Conservation (phyloP, 495 filamentous ascomycete species). For the Podospora bellae-mahoneyi region DNA sequence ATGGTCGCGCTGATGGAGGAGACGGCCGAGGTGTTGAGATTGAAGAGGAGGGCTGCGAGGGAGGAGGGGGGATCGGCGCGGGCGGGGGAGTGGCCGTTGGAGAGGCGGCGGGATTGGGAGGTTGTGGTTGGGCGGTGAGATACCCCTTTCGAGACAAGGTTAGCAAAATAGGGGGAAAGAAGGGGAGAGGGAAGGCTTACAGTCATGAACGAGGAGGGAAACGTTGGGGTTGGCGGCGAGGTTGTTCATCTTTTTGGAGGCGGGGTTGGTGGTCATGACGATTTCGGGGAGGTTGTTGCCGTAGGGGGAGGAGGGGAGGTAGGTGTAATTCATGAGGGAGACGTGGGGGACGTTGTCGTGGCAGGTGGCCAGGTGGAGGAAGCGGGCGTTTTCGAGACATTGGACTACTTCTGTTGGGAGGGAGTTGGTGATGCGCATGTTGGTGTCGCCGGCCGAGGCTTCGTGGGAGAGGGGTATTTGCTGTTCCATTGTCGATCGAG, state of each 20-base stretch:
- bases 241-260: slow-evolving; percentile 85
- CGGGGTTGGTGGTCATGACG: slow-evolving; percentile 89
- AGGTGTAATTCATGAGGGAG: slow-evolving; percentile 98
- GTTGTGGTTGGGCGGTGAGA: slow-evolving; percentile 86
- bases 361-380: slow-evolving; percentile 94
- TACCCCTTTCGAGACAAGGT: slow-evolving; percentile 46
- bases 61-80: slow-evolving; percentile 62
- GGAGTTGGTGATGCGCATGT: slow-evolving; percentile 62
- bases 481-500: slow-evolving; percentile 37
- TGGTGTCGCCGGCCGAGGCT: slow-evolving; percentile 66
- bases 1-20: slow-evolving; percentile 92
- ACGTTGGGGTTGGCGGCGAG: slow-evolving; percentile 85
- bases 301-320: slow-evolving; percentile 80
- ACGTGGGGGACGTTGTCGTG: slow-evolving; percentile 81
- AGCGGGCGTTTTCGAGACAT: slow-evolving; percentile 91
- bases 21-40: slow-evolving; percentile 82
- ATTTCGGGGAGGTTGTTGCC: slow-evolving; percentile 61
- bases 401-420: slow-evolving; percentile 82
- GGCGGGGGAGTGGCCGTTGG: slow-evolving; percentile 55
- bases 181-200: slow-evolving; percentile 8
- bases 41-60: slow-evolving; percentile 76
- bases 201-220: slow-evolving; percentile 94
- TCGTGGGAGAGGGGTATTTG: slow-evolving; percentile 68
- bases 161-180: too few species aligned
- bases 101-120: slow-evolving; percentile 53